Conservation (phyloP, 805 yeast genomes). For the Torulaspora quercuum region DNA sequence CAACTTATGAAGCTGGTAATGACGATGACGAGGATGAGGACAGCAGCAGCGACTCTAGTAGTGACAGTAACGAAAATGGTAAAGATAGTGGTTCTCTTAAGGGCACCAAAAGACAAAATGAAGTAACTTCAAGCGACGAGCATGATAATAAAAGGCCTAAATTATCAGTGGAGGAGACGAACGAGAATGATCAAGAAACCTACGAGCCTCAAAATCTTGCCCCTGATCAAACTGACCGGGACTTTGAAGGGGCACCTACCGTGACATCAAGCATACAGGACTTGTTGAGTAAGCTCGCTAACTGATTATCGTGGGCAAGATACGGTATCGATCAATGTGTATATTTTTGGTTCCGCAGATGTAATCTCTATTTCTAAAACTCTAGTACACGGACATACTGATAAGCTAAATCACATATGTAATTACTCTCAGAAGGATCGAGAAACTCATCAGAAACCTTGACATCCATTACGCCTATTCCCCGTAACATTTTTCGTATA, state of each 20-base stretch:
- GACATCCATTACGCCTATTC: slow-evolving; percentile 21
- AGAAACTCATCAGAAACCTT: slow-evolving; percentile 23
- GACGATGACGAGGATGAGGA: slow-evolving; percentile 27
- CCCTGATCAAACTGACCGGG: slow-evolving; percentile 7
- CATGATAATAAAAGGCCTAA: slow-evolving; percentile 10
- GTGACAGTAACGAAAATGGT: slow-evolving; percentile 18
- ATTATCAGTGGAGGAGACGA: slow-evolving; percentile 10
- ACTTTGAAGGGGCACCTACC: slow-evolving; percentile 16
- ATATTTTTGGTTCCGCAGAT: slow-evolving; percentile 6
- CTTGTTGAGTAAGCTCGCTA: slow-evolving; percentile 35
- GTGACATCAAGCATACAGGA: slow-evolving; percentile 38
- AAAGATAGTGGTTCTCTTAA: slow-evolving; percentile 3
- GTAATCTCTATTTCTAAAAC: slow-evolving; percentile 12
- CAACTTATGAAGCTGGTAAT: slow-evolving; percentile 30
- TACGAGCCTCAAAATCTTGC: slow-evolving; percentile 19
- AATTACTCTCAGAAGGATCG: slow-evolving; percentile 13
- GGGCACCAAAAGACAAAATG: slow-evolving; percentile 11
- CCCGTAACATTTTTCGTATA: slow-evolving; percentile 20
- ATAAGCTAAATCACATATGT: slow-evolving; percentile 29
- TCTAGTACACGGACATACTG: slow-evolving; percentile 34
- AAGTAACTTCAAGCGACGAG: slow-evolving; percentile 6
- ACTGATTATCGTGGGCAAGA: slow-evolving; percentile 14
- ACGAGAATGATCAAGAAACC: slow-evolving; percentile 9
- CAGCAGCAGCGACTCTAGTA: slow-evolving; percentile 16
- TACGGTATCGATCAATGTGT: background rate